Conservation (phyloP, 495 filamentous ascomycete species). For the Hypoxylon intermedium region DNA sequence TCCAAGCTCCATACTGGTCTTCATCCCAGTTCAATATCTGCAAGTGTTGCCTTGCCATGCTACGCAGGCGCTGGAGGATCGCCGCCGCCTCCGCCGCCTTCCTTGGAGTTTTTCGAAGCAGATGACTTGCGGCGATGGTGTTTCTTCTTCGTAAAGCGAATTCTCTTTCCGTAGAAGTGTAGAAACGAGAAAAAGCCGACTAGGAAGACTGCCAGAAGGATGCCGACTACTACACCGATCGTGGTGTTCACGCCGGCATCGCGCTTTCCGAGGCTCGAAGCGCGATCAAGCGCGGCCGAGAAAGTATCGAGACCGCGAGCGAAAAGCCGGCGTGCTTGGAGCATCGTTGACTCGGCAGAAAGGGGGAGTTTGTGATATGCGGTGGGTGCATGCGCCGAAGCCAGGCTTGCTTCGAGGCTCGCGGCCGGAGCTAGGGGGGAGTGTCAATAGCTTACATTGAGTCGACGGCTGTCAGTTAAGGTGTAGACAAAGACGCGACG, state of each 20-base stretch:
- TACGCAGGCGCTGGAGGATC: slow-evolving; percentile 34
- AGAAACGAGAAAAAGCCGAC: slow-evolving; percentile 39
- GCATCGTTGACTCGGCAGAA: slow-evolving; percentile 9
- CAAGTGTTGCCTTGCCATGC: neutral
- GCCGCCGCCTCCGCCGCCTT: slow-evolving; percentile 18
- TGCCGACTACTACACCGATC: slow-evolving; percentile 46
- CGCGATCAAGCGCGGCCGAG: slow-evolving; percentile 8
- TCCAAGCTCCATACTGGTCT: slow-evolving; percentile 4
- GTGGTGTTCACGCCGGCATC: slow-evolving; percentile 38
- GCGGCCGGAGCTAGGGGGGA: slow-evolving; percentile 21
- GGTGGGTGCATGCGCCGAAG: slow-evolving; percentile 2
- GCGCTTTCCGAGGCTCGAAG: slow-evolving; percentile 19
- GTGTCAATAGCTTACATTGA: no score
- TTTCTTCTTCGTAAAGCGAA: slow-evolving; percentile 32
- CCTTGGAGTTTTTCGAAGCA: slow-evolving; percentile 38
- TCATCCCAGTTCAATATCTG: no score
- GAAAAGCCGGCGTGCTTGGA: slow-evolving; percentile 9
- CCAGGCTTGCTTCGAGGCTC: slow-evolving; percentile 8
- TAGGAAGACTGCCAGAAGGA: slow-evolving; percentile 45
- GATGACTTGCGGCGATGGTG: slow-evolving; percentile 33
- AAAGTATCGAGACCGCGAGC: slow-evolving; percentile 2
- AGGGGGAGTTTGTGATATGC: slow-evolving; percentile 14
- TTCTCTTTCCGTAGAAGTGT: slow-evolving; percentile 41
- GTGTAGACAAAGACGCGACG: no score
- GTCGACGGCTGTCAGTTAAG: no score